Base-by-base conservation (phyloP, 495 filamentous ascomycete genomes). In the Cetradonia linearis region DNA sequence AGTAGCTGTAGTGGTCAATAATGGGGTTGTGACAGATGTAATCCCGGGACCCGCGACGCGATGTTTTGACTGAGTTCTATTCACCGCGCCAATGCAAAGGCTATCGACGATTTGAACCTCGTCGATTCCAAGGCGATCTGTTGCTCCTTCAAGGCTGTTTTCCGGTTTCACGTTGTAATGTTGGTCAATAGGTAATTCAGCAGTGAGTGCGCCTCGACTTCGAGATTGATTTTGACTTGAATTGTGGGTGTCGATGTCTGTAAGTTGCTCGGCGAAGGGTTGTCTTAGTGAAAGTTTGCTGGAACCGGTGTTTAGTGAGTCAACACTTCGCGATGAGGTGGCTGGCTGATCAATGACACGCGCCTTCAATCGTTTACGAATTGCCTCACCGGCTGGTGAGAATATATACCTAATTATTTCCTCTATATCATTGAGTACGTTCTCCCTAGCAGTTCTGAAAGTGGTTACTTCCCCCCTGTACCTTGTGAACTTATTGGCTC, bases 311-410 rank as follows among this genome's bases (percentile, higher is more conserved):
- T 13, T 30, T 53, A 10, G 1, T 23, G 16, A 33, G n/a, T 33
- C 18, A 20, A 31, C 42, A 46, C 42, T 23, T 13, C 20, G 42
- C 25, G 2, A 25, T 25, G 42, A 20, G 7, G 42, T 16, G n/a
- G 10, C 50, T 60, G 33, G 34, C 25, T n/a, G 23, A 36, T 53
- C 2, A 47, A 30, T 14, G 34, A 40, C 33, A 52, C 58, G 50
- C 18, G 20, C 50, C 38, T 46, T 60, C 40, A 49, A 38, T 5
- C 25, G 47, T 3, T 34, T 56, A 33, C 36, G 50, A 27, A 50
- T 52, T 31, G 44, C 58, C 42, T 64, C 52, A 31, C 62, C 62
- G 2, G 37, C 53, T 23, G 62, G 62, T 31, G 62, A 61, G 14
- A 28, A 25, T 23, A 61, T 37, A 2, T 36, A 53, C 8, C 36